Evolutionary conservation across 768 basidiomycete species (phyloP).

Genomic region (Dacryopinax primogenitus): DNA sequence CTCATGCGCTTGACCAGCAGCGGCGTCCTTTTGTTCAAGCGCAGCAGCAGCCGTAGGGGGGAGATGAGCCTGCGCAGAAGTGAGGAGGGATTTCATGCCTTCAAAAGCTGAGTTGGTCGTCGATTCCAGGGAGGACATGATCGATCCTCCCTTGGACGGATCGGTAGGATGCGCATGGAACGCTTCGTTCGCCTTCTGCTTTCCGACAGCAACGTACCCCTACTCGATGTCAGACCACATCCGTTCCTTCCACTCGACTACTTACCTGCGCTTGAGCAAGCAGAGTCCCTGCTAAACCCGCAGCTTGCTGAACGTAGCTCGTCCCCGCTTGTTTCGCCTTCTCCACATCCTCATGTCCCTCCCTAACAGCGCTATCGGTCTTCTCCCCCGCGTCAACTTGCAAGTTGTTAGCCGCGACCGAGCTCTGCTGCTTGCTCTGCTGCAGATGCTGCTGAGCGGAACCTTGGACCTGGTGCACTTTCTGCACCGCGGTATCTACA

Average conservation of each 20-base stretch:
- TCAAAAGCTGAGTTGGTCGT: background rate
- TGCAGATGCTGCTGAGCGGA: background rate
- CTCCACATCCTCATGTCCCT: constrained; percentile 1
- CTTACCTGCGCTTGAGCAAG: background rate
- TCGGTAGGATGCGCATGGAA: background rate
- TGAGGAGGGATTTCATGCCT: background rate
- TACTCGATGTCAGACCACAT: background rate
- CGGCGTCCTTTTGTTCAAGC: background rate
- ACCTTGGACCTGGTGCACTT: background rate
- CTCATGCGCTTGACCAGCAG: background rate
- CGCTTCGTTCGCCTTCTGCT: constrained; percentile 3
- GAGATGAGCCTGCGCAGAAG: background rate
- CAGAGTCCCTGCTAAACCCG: background rate
- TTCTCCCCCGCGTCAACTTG: background rate
- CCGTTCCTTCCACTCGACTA: background rate
- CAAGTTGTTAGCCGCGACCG: background rate
- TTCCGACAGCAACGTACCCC: constrained; percentile 1
- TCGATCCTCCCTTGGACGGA: background rate
- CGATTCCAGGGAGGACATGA: background rate
- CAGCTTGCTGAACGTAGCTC: background rate
- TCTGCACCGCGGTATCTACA: background rate
- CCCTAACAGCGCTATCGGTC: background rate
- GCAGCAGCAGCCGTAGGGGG: background rate
- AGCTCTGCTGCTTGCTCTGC: background rate
- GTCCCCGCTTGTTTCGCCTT: background rate